These are phyloP conservation scores for Vaccinium macrocarpon DNA, from an alignment of 148 eudicot genomes.

Conservation along the genomic window DNA sequence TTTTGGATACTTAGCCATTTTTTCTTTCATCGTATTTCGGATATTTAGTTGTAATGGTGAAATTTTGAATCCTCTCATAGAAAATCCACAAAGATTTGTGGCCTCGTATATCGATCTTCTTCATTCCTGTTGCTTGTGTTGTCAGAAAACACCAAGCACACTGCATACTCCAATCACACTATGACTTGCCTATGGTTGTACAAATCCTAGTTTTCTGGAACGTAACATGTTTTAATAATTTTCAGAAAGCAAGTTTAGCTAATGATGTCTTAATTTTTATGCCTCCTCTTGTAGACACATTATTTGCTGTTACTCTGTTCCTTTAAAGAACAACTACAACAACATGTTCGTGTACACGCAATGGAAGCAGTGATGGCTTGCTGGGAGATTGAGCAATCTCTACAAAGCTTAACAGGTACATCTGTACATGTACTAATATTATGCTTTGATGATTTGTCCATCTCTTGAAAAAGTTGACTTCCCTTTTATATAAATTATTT, in stretches of 20 bases:
- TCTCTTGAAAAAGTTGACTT: background rate
- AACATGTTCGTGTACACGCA: constrained; percentile 93
- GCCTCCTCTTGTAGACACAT: constrained; percentile 50
- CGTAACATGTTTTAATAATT: background rate
- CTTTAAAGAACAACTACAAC: constrained; percentile 86
- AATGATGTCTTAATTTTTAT: background rate
- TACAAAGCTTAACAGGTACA: constrained; percentile 92
- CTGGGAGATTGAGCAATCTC: constrained; percentile 95
- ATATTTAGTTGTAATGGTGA: background rate
- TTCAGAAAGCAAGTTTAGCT: background rate
- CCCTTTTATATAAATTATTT: background rate
- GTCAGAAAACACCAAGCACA: background rate
- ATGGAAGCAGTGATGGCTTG: constrained; percentile 99
- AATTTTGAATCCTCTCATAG: no score
- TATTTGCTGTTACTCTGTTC: constrained; percentile 82
- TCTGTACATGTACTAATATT: constrained; percentile 27
- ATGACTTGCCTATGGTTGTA: background rate
- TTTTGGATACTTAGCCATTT: background rate
- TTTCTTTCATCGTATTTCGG: background rate
- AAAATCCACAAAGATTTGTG: background rate
- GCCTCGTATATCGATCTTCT: background rate
- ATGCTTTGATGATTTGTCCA: background rate
- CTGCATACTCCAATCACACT: background rate
- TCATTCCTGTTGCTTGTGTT: background rate
- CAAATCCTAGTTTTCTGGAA: background rate